A percentile compares a stretch with the other conserved stretches of the same genome.
Conservation (phyloP, 768 basidiomycete species). For the Phylloporus sp. region DNA sequence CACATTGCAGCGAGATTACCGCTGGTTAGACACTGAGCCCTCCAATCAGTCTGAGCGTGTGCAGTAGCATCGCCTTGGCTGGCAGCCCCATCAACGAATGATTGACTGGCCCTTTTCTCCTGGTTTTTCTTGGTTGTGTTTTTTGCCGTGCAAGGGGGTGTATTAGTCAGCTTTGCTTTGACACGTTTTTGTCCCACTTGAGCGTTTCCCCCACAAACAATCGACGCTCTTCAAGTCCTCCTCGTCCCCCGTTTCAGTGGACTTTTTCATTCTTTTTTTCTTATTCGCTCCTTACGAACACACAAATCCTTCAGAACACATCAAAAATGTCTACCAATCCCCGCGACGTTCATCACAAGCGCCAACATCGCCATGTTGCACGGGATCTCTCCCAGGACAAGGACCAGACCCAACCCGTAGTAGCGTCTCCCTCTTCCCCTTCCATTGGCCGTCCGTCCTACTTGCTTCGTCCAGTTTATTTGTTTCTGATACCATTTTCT, state of each 20-base stretch:
- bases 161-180: slow-evolving; percentile 10
- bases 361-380: no score
- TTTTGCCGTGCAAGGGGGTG: neutral
- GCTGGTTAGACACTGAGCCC: neutral
- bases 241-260: neutral
- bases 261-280: slow-evolving; percentile 21
- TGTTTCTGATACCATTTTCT: slow-evolving; percentile 1
- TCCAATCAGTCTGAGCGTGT: neutral
- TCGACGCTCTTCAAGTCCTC: neutral
- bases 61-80: neutral
- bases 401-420: no score
- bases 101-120: neutral
- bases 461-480: neutral
- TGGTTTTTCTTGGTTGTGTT: neutral
- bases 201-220: neutral
- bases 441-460: neutral
- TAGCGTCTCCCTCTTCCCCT: neutral
- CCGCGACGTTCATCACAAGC: slow-evolving; percentile 16
- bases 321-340: slow-evolving; percentile 12
- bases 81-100: neutral
- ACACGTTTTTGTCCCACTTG: neutral
- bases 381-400: neutral
- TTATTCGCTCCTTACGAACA: slow-evolving; percentile 22
- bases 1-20: slow-evolving; percentile 11
- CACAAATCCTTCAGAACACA: neutral